phyloP scores from a whole-genome alignment of 106 monocot species.

The Acorus calamus region DNA sequence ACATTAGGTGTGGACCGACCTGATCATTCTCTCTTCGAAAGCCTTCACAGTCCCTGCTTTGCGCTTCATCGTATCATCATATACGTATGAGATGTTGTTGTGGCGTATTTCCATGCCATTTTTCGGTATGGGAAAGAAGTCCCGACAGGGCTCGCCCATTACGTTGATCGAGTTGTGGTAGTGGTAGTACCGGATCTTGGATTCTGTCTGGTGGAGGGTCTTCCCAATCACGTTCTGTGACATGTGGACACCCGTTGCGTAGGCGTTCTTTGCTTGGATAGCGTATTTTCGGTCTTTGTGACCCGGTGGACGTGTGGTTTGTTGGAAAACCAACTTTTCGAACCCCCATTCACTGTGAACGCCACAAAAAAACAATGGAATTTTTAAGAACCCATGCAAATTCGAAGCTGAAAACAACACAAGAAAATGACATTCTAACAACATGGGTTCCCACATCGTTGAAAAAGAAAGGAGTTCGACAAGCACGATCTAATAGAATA shows the following conservation, averaged over 20 bases:
- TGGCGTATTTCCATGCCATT: conserved; percentile 55
- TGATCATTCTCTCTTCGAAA: conserved; percentile 68
- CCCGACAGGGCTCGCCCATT: conserved; percentile 66
- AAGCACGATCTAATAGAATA: too few species aligned
- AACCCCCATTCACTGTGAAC: conserved; percentile 75
- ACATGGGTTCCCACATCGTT: too few species aligned
- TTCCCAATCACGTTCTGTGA: conserved; percentile 77
- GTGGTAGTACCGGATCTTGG: conserved; percentile 83
- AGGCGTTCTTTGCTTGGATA: conserved; percentile 74
- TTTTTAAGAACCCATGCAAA: too few species aligned
- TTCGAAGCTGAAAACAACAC: too few species aligned
- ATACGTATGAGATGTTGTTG: conserved; percentile 67
- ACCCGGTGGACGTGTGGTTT: conserved; percentile 49
- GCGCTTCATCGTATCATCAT: conserved; percentile 71
- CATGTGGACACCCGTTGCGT: conserved; percentile 92
- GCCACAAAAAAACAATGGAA: neutral
- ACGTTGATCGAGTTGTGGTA: conserved; percentile 91
- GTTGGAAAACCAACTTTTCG: conserved; percentile 86
- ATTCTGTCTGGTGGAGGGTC: conserved; percentile 83
- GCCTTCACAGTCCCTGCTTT: conserved; percentile 41
- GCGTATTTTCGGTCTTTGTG: conserved; percentile 81
- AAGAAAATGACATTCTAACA: too few species aligned
- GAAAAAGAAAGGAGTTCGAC: too few species aligned
- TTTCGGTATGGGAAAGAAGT: conserved; percentile 52
- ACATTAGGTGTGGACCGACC: conserved; percentile 1